Evolutionary conservation across 2,329 filamentous ascomycete genomes (phyloP).

Genomic region (Madurella fahalii): DNA sequence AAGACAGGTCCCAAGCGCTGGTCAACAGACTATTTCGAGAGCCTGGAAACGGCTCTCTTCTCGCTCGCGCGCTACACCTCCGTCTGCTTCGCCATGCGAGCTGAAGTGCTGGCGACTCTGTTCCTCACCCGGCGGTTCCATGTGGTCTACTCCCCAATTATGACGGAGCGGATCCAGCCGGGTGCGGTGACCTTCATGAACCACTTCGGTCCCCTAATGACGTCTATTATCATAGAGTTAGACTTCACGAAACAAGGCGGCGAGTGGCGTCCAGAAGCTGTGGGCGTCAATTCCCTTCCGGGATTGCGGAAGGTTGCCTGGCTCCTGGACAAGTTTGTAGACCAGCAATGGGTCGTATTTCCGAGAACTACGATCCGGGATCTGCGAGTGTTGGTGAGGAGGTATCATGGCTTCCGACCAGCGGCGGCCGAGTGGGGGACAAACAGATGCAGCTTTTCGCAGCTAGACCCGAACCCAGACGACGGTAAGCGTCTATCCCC

Average conservation of each 20-base stretch:
- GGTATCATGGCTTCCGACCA: constrained; percentile 19
- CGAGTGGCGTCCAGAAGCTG: constrained; percentile 11
- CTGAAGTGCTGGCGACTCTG: constrained; percentile 36
- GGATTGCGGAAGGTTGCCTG: constrained; percentile 3
- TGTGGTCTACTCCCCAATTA: constrained; percentile 37
- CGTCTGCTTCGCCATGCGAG: constrained; percentile 35
- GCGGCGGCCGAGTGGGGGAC: neutral
- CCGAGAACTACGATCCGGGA: constrained; percentile 9
- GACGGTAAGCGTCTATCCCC: no score
- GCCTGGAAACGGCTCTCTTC: constrained; percentile 26
- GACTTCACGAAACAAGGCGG: constrained; percentile 34
- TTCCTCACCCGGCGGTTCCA: constrained; percentile 37
- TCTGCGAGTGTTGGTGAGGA: constrained; percentile 17
- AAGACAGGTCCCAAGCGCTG: neutral
- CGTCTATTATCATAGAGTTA: constrained; percentile 37
- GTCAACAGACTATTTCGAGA: constrained; percentile 30
- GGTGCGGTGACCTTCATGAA: constrained; percentile 35
- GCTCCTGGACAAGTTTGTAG: constrained; percentile 14
- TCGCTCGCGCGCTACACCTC: constrained; percentile 27
- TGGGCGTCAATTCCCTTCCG: constrained; percentile 2
- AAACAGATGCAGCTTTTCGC: neutral
- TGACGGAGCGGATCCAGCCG: constrained; percentile 31
- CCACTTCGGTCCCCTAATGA: constrained; percentile 35
- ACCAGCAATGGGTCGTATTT: constrained; percentile 11
- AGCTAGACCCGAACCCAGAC: neutral